phyloP scores from a whole-genome alignment of 139 green algal genomes.

The Tetraselmis striata region DNA sequence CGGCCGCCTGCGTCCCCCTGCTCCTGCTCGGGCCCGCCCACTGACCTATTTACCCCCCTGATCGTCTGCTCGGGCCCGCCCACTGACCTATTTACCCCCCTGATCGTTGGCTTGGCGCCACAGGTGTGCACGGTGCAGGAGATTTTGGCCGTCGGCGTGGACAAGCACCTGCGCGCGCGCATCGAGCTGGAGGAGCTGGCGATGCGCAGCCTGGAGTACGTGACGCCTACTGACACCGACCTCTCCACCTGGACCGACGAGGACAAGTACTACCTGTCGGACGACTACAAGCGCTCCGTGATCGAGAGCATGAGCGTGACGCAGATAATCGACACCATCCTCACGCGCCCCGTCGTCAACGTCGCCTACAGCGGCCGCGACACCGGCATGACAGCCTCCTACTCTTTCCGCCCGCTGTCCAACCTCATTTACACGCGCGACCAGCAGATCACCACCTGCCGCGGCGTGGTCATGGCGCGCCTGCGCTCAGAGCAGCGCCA shows the following conservation, averaged over 20 bases:
- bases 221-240: neutral
- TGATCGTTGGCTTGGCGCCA: no score
- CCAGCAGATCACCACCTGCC: constrained; percentile 87
- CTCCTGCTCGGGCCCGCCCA: no score
- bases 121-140: constrained; percentile 84
- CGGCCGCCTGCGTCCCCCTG: no score
- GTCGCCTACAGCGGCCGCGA: constrained; percentile 57
- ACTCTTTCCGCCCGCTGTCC: constrained; percentile 84
- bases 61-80: no score
- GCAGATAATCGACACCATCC: constrained; percentile 89
- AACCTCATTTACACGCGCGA: constrained; percentile 95
- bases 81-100: no score
- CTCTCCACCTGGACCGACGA: constrained; percentile 9
- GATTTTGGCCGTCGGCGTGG: constrained; percentile 70
- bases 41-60: no score
- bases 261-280: constrained; percentile 65
- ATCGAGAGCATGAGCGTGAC: constrained; percentile 69
- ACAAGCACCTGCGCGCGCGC: constrained; percentile 69
- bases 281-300: constrained; percentile 79
- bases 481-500: constrained; percentile 74
- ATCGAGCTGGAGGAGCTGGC: constrained; percentile 85
- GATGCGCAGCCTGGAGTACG: constrained; percentile 24
- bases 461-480: constrained; percentile 83
- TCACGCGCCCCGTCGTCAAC: constrained; percentile 83
- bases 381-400: constrained; percentile 76